phyloP scores from a whole-genome alignment of 805 yeast genomes.

The Sugiyamaella chiloensis region DNA sequence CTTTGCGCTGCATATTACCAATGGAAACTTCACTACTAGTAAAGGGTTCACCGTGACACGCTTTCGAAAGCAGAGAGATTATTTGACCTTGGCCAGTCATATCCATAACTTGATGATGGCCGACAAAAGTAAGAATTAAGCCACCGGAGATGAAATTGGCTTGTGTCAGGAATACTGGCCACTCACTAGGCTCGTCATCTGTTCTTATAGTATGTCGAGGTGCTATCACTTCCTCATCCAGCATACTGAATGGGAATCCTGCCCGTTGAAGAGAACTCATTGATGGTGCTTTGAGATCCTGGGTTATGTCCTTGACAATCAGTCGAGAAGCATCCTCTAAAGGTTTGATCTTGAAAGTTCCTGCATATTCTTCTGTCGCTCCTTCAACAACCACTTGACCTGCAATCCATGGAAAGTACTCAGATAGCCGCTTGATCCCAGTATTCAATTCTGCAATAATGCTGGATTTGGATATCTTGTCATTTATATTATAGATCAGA shows the following conservation, averaged over 20 bases:
- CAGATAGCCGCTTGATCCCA: slow-evolving; percentile 11
- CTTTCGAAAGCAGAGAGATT: slow-evolving; percentile 11
- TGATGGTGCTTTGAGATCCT: background rate
- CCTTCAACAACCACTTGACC: slow-evolving; percentile 15
- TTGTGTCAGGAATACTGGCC: slow-evolving; percentile 11
- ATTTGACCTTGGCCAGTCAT: slow-evolving; percentile 13
- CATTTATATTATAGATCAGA: background rate
- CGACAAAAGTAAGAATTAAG: slow-evolving; percentile 10
- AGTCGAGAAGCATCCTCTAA: slow-evolving; percentile 6
- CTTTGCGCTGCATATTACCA: slow-evolving; percentile 6
- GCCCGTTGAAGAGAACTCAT: slow-evolving; percentile 6
- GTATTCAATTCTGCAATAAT: background rate
- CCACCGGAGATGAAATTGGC: slow-evolving; percentile 12
- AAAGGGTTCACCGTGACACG: slow-evolving; percentile 11
- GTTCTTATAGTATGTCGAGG: slow-evolving; percentile 9
- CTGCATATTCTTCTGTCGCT: background rate
- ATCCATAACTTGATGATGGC: slow-evolving; percentile 14
- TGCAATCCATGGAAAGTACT: slow-evolving; percentile 15
- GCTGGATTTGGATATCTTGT: background rate
- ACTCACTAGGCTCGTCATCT: background rate
- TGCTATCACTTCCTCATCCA: slow-evolving; percentile 13
- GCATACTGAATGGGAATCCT: slow-evolving; percentile 10
- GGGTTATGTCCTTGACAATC: slow-evolving; percentile 10
- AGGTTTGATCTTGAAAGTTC: slow-evolving; percentile 8
- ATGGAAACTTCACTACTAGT: slow-evolving; percentile 3